phyloP scores from a whole-genome alignment of 257 asterid species.

The Gentiana dahurica region DNA sequence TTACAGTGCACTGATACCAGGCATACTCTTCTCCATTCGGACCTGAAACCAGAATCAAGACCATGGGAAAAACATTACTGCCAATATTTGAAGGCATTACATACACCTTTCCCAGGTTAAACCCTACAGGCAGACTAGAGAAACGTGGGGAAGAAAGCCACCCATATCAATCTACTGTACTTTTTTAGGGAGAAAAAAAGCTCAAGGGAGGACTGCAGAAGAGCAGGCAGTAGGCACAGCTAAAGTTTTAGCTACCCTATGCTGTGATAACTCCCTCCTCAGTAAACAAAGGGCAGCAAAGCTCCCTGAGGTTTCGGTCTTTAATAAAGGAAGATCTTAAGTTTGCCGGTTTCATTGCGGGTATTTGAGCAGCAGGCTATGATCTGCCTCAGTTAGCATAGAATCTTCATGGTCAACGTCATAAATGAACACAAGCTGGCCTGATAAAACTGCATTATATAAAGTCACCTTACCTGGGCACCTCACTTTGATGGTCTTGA shows the following conservation, averaged over 20 bases:
- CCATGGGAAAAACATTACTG: not conserved
- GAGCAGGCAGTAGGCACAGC: too few relatives aligned
- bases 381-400: too few relatives aligned
- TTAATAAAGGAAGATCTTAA: not conserved
- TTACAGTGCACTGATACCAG: conserved; percentile 89
- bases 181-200: too few relatives aligned
- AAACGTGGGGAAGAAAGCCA: too few relatives aligned
- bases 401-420: not conserved
- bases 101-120: too few relatives aligned
- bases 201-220: too few relatives aligned
- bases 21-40: conserved; percentile 76
- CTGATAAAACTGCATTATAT: not conserved
- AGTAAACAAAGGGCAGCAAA: not conserved
- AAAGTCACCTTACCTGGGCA: conserved; percentile 47
- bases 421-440: conserved; percentile 1
- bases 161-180: too few relatives aligned
- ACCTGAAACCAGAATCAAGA: conserved; percentile 37
- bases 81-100: too few relatives aligned
- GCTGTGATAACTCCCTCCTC: too few relatives aligned
- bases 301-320: not conserved
- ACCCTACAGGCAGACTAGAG: too few relatives aligned
- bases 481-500: conserved; percentile 56
- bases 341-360: not conserved
- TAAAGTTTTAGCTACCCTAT: too few relatives aligned
- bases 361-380: too few relatives aligned